These are phyloP conservation scores for Penicillium odoratum DNA, from an alignment of 495 filamentous ascomycete species.

Conservation along the genomic window DNA sequence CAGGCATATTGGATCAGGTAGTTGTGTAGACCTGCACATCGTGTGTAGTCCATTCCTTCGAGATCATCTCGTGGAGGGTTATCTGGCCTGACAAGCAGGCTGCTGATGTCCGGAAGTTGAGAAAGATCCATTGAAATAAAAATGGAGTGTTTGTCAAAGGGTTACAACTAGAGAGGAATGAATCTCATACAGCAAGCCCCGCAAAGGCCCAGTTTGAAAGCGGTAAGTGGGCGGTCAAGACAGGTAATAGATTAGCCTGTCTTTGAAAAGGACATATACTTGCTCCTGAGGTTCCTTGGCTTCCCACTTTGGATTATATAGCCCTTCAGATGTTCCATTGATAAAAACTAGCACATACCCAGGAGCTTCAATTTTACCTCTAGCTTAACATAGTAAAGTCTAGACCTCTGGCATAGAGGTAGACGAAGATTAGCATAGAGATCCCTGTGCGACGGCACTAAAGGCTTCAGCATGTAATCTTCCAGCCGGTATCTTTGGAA, in stretches of 20 bases:
- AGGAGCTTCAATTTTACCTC: too few relatives aligned
- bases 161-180: background rate
- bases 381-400: too few relatives aligned
- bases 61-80: conserved; percentile 21
- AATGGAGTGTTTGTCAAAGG: conserved; percentile 6
- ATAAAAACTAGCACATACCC: too few relatives aligned
- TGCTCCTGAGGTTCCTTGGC: too few relatives aligned
- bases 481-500: too few relatives aligned
- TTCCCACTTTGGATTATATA: too few relatives aligned
- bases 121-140: conserved; percentile 18
- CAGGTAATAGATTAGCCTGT: background rate
- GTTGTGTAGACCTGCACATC: conserved; percentile 20
- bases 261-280: too few relatives aligned
- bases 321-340: too few relatives aligned
- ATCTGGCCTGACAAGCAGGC: conserved; percentile 19
- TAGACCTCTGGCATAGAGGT: too few relatives aligned
- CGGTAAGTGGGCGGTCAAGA: conserved; percentile 1
- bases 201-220: background rate
- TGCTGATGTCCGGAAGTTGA: conserved; percentile 18
- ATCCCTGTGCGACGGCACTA: too few relatives aligned
- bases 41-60: conserved; percentile 18
- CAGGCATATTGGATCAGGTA: conserved; percentile 20
- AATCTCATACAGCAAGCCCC: background rate
- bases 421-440: too few relatives aligned
- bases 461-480: too few relatives aligned